Base-by-base conservation (phyloP, 2,329 filamentous ascomycete genomes). In the Monosporascus cannonballus region DNA sequence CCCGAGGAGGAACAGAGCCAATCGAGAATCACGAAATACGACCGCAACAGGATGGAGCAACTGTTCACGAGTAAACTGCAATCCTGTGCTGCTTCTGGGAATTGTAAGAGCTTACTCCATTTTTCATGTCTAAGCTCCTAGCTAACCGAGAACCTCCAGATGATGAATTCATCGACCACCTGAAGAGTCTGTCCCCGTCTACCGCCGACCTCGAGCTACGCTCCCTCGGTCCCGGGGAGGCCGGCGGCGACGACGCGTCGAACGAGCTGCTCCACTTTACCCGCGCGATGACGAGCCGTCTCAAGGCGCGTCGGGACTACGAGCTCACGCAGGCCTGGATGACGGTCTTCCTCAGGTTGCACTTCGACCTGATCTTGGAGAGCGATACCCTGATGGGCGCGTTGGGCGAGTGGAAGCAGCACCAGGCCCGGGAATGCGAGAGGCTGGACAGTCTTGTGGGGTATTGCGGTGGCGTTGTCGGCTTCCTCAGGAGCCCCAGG, bases 321-420 rank as follows among this genome's bases (percentile, higher is more conserved):
- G 94, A 99, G 71, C 78, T 99, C 39, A 88, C 90, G 17, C 92
- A 97, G 70, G 90, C 91, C 0, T 99, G 94, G 93, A 97, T 99
- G 91, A 86, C 87, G 2, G 93, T 97, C 1, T 96, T 97, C 64
- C 68, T 99, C 54, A 82, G 86, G 47, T 74, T 96, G 41, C 93
- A 97, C 69, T 81, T 80, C 57, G 80, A 83, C 58, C 57, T 77
- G 38, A 70, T 81, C 42, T 74, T 74, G 72, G 76, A 72, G 65
- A 80, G 64, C 68, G 71, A 74, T 58, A 63, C 69, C 30, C 69
- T 93, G 15, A 75, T 84, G 46, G 73, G 70, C 1, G 82, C 81
- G 47, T 71, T 96, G 55, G 69, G 71, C 50, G 77, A 80, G 60
- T 96, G 90, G 89, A 85, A 85, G 68, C 71, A 70, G 27, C 83